Base-by-base conservation (phyloP, 2,329 filamentous ascomycete species). In the Trichoderma sp. region DNA sequence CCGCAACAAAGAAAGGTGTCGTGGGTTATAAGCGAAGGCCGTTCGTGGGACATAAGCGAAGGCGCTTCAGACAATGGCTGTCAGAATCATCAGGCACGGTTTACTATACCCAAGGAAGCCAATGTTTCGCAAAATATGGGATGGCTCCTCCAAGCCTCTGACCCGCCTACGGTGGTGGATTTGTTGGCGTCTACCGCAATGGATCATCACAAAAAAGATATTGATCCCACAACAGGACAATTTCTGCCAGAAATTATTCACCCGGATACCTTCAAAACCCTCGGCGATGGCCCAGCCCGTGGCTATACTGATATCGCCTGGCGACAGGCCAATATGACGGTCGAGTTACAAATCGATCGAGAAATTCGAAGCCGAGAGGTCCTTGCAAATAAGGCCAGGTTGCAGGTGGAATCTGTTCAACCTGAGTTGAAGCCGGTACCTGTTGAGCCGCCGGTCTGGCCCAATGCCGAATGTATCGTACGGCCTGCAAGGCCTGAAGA, bases 401-500 rank as follows among this genome's bases (percentile, higher is more conserved):
- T 34, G 3, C 30, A 71, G 16, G 24, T 71, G n/a, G 21, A 68
- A 34, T 34, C 11, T 5, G 3, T 1, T 13, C 32, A 34, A 30
- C 55, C 46, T 65, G 58, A 66, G n/a, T 67, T 54, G 6, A 63
- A 66, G 56, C 26, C 24, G 24, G 28, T 59, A 28, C 18, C 56
- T 49, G 2, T 32, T 34, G 64, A 72, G 26, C 71, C 74, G 28
- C 68, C 70, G 11, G 24, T 58, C 10, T 78, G 74, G 73, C 77
- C 77, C 14, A 74, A 69, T 67, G 70, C 76, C 56, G 10, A 75
- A 3, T 83, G 80, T 54, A 76, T 80, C 52, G 69, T 87, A 24
- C 82, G 84, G 0, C 84, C 84, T 0, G 84, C 78, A 0, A 70
- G 56, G 1, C 61, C 71, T 0, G 32, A 64, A 0, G 84, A 87